Evolutionary conservation across 1,284 basidiomycete genomes (phyloP), one percentile per base, ranked within the genome.

Genomic region (Cystobasidium pallidum): DNA sequence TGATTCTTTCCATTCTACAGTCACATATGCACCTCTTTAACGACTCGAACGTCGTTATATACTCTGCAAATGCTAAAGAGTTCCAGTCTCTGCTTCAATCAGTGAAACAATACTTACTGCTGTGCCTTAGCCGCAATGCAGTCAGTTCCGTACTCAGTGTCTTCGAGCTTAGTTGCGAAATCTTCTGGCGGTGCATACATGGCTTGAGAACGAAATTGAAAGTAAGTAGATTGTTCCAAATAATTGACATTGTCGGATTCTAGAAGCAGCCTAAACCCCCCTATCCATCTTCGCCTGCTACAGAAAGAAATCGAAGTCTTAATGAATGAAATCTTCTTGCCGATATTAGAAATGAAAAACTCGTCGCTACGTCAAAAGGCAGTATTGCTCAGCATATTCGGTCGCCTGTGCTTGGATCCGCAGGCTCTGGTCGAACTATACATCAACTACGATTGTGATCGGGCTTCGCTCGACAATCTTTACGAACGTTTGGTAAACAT

Each of bases 241-340:
- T 24, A 3, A 39, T n/a, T n/a, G n/a, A n/a, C n/a, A n/a, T n/a
- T n/a, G 36, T 39, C 6, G 36, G 36, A 13, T 39, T 7, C 13
- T 6, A 39, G 36, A 7, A 6, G 13, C 36, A 39, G 36, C 36
- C 6, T 7, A 39, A 13, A 13, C 36, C 36, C 13, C 13, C 13
- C 55, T 45, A 24, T n/a, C 47, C 24, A 41, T 49, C 11, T 30
- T 34, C 45, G 30, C 32, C 41, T 61, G 21, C 55, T 77, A 43
- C 79, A 94, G 92, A 98, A 98, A 90, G 97, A 99, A 83, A 98
- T 99, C 75, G 96, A 98, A 81, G 94, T 99, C 45, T 85, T 99
- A 39, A 82, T 99, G 68, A 96, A 97, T 80, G 96, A 99, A 80
- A 99, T 99, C 78, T 99, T 99, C 84, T 88, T 99, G 73, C 96